These are phyloP conservation scores for Amphicarpaea edgeworthii DNA, from an alignment of 306 rosid genomes.

Conservation along the genomic window DNA sequence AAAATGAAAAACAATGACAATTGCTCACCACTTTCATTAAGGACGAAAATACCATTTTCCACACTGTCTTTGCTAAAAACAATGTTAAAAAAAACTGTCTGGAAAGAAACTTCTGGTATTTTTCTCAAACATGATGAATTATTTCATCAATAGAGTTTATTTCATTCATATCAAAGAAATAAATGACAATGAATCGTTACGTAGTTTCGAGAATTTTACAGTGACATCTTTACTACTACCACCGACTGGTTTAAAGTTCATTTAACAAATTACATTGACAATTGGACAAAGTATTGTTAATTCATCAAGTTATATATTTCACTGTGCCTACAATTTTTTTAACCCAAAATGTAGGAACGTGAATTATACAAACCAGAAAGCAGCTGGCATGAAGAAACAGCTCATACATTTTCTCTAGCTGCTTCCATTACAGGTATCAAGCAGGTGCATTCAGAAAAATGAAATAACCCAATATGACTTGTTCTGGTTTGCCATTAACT, in stretches of 20 bases:
- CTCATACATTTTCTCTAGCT: conserved; percentile 9
- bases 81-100: background rate
- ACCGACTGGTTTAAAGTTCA: background rate
- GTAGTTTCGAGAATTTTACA: background rate
- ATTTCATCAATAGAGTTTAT: conserved; percentile 14
- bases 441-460: background rate
- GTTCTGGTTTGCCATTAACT: conserved; percentile 10
- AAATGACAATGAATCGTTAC: conserved; percentile 24
- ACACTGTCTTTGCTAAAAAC: conserved; percentile 8
- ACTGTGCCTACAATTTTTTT: background rate
- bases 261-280: conserved; percentile 2
- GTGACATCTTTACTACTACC: conserved; percentile 8
- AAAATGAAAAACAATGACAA: background rate
- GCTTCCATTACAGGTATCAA: background rate
- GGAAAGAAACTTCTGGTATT: background rate
- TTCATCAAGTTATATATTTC: too few relatives aligned
- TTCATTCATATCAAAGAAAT: conserved; percentile 14
- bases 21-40: background rate
- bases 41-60: conserved; percentile 16
- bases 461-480: too few relatives aligned
- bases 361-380: conserved; percentile 9
- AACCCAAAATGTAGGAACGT: conserved; percentile 1
- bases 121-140: background rate
- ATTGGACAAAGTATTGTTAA: background rate
- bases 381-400: background rate